phyloP scores from a whole-genome alignment of 2,329 filamentous ascomycete species.

The Sodiomyces alkalinus region DNA sequence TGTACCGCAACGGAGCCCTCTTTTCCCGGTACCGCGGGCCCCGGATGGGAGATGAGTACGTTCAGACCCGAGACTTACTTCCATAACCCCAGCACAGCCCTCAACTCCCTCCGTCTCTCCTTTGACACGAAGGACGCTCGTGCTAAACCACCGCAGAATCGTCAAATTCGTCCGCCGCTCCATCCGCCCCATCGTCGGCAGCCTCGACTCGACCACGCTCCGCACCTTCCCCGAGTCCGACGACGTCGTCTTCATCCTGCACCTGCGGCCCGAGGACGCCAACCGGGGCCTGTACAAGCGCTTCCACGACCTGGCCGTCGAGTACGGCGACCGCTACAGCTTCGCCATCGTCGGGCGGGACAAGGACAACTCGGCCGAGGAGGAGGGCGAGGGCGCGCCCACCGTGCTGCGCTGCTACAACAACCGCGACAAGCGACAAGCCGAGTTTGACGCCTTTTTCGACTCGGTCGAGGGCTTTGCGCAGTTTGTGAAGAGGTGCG shows the following conservation, averaged over 20 bases:
- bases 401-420: constrained; percentile 23
- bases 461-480: constrained; percentile 16
- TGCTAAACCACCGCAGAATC: constrained; percentile 1
- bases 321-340: constrained; percentile 23
- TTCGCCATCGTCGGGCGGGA: constrained; percentile 18
- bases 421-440: constrained; percentile 19
- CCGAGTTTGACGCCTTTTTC: constrained; percentile 16
- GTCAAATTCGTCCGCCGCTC: constrained; percentile 2
- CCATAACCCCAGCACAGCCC: neutral
- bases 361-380: neutral
- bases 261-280: constrained; percentile 15
- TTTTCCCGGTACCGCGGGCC: constrained; percentile 27
- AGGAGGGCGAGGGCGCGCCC: constrained; percentile 2
- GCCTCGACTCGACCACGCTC: constrained; percentile 2
- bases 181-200: constrained; percentile 10
- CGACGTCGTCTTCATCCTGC: constrained; percentile 25
- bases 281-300: constrained; percentile 11
- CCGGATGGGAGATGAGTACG: constrained; percentile 22
- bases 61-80: neutral
- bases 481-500: constrained; percentile 21
- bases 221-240: constrained; percentile 20
- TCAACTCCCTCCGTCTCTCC: constrained; percentile 11
- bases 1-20: constrained; percentile 19
- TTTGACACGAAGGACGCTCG: constrained; percentile 7
- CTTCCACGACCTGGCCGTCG: constrained; percentile 18